phyloP scores from a whole-genome alignment of 2,329 filamentous ascomycete species.

The Pyrenophora seminiperda region DNA sequence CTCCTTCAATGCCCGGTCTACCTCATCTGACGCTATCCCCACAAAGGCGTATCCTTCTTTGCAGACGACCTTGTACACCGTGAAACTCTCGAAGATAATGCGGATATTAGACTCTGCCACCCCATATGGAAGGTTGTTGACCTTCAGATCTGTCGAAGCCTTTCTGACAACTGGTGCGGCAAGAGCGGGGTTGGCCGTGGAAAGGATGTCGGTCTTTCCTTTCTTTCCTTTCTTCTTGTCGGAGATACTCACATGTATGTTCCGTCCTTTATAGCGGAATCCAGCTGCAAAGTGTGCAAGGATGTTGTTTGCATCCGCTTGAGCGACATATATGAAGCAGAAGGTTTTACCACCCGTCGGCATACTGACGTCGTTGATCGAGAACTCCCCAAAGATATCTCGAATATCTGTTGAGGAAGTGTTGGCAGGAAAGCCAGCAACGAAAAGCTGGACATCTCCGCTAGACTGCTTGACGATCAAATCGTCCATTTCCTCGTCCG shows the following conservation, averaged over 20 bases:
- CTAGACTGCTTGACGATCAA: background rate
- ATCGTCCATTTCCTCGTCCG: background rate
- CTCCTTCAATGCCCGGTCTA: background rate
- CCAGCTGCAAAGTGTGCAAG: background rate
- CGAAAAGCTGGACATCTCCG: background rate
- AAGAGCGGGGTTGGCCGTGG: too few relatives aligned
- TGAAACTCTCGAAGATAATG: background rate
- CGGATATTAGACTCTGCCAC: background rate
- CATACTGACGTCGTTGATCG: background rate
- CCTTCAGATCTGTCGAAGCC: background rate
- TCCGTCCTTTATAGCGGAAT: background rate
- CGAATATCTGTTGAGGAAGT: background rate
- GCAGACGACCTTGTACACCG: background rate
- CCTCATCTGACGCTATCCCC: background rate
- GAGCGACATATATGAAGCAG: background rate
- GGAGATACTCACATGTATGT: background rate
- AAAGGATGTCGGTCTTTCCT: background rate
- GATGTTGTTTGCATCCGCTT: background rate
- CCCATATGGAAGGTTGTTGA: background rate
- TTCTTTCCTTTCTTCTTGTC: background rate
- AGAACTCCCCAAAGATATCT: background rate
- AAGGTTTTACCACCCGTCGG: background rate
- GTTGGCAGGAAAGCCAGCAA: background rate
- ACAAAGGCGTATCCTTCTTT: background rate
- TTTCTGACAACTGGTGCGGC: too few relatives aligned